Base-by-base conservation (phyloP, 176 grass and related monocot genomes). In the Carex kokanica region DNA sequence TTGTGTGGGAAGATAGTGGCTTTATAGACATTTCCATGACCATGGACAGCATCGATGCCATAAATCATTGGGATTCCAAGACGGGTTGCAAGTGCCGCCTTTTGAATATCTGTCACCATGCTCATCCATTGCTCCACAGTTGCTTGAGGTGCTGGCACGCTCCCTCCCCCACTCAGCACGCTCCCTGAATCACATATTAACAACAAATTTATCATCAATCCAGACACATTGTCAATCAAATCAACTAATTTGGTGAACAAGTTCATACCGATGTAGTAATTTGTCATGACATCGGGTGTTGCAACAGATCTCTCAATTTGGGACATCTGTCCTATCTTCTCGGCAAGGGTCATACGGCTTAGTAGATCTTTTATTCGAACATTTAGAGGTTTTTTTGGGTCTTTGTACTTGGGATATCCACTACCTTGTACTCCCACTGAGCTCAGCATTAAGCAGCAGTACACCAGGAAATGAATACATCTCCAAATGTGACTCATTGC, bases 251-350 rank as follows among this genome's bases (percentile, higher is more conserved):
- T 56, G 51, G 14, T 3, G 15, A 12, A 25, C 58, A 38, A 62
- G 20, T 21, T 20, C 54, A 1, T 83, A 83, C 90, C 88, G 29
- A 92, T 74, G 72, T 80, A 84, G 72, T 90, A 81, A 0, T 88
- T 88, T 47, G 34, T 82, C 41, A 90, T 74, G 86, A 90, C 91
- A 78, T 81, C 74, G 0, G 86, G 49, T 8, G 91, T 86, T 66
- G 88, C 91, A 18, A 86, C 85, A 23, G 78, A 84, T 5, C 91
- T 84, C 79, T 93, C 91, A 86, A 93, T 90, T 71, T 92, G 87
- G 40, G 90, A 77, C 90, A 91, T 89, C 83, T 91, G 90, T 1
- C 90, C 90, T 8, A 92, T 86, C 89, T 88, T 91, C 79, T 91
- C 89, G 1, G 83, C 90, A 20, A 93, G 58, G 23, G 86, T 93